These are phyloP conservation scores for Dalbergia oliveri DNA, from an alignment of 306 rosid genomes.

Conservation along the genomic window DNA sequence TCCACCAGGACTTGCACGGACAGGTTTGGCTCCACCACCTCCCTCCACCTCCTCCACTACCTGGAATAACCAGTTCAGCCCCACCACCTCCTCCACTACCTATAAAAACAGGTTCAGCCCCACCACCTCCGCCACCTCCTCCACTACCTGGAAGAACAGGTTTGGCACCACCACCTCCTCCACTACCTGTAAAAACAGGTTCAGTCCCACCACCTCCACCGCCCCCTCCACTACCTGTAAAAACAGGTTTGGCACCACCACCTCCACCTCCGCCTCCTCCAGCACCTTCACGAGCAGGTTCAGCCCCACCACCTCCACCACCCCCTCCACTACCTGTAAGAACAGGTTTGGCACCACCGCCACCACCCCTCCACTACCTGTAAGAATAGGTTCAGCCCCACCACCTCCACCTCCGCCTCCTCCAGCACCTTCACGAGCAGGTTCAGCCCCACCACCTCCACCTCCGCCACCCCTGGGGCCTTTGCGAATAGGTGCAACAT, in stretches of 20 bases:
- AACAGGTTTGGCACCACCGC: constrained; percentile 40
- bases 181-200: neutral
- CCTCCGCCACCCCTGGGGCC: constrained; percentile 12
- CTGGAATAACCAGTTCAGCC: constrained; percentile 1
- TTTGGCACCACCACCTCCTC: constrained; percentile 52
- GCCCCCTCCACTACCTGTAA: constrained; percentile 49
- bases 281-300: neutral
- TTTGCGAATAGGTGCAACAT: constrained; percentile 34
- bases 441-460: constrained; percentile 50
- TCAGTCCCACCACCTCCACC: constrained; percentile 41
- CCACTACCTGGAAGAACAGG: constrained; percentile 42
- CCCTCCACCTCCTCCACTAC: constrained; percentile 49
- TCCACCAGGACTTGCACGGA: constrained; percentile 5
- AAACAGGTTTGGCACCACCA: constrained; percentile 34
- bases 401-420: constrained; percentile 51
- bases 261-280: constrained; percentile 59
- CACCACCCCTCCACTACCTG: constrained; percentile 44
- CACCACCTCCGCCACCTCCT: constrained; percentile 51
- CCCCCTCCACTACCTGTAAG: constrained; percentile 45
- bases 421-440: constrained; percentile 31
- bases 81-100: constrained; percentile 44
- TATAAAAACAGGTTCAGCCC: neutral
- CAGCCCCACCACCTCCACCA: constrained; percentile 36
- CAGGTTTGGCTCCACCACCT: constrained; percentile 30
- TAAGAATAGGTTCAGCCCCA: constrained; percentile 8